These are phyloP conservation scores for Begonia loranthoides DNA, from an alignment of 306 rosid species.

Conservation along the genomic window DNA sequence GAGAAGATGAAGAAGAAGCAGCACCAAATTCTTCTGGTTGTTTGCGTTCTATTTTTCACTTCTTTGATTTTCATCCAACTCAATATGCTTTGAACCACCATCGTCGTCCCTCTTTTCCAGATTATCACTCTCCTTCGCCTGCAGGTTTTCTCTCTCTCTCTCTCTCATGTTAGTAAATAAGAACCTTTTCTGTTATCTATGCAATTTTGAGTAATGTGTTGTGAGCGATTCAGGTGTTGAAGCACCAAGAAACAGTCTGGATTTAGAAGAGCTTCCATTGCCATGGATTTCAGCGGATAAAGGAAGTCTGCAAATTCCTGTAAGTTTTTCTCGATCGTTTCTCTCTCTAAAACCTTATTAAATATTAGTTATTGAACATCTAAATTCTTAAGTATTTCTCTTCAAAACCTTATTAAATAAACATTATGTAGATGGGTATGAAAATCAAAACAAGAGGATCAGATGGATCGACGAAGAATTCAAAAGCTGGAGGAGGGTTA, in stretches of 20 bases:
- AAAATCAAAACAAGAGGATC: conserved; percentile 45
- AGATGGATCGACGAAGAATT: conserved; percentile 1
- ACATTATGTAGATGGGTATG: conserved; percentile 35
- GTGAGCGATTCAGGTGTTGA: conserved; percentile 35
- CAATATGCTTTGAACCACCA: conserved; percentile 22
- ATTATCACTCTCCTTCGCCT: conserved; percentile 18
- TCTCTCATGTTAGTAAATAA: too few relatives aligned
- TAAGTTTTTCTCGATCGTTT: conserved; percentile 24
- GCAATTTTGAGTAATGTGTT: too few relatives aligned
- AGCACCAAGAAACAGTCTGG: conserved; percentile 82
- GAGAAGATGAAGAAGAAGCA: conserved; percentile 5
- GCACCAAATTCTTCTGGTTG: conserved; percentile 51
- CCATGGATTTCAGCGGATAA: conserved; percentile 22
- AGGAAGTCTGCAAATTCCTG: conserved; percentile 40
- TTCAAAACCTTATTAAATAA: too few relatives aligned
- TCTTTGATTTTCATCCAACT: conserved; percentile 66
- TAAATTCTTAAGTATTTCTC: too few relatives aligned
- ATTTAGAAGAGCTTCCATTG: conserved; percentile 25
- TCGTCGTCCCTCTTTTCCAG: conserved; percentile 4
- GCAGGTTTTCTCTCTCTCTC: conserved; percentile 25
- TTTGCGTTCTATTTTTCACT: conserved; percentile 68
- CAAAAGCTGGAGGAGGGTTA: too few relatives aligned
- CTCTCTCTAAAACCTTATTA: neutral
- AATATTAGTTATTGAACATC: too few relatives aligned
- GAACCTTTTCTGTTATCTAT: too few relatives aligned